Evolutionary conservation across 176 grass and related monocot genomes (phyloP).

Genomic region (Avena atlantica): DNA sequence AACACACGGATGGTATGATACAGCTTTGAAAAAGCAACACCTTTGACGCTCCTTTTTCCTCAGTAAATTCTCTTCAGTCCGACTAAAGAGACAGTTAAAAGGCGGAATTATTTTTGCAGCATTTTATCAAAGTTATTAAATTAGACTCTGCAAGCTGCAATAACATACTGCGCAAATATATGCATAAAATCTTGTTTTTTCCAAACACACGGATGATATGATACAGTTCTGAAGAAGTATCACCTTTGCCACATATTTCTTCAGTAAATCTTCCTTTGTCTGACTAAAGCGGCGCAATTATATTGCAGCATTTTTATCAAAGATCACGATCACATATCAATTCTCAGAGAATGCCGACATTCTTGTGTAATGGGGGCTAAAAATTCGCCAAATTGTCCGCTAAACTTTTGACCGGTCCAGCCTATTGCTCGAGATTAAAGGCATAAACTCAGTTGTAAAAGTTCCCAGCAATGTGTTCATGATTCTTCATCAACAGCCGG

Average conservation of each 20-base stretch:
- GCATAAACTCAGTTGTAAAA: slow-evolving; percentile 17
- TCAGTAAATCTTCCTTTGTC: too few relatives aligned
- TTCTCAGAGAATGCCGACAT: slow-evolving; percentile 1
- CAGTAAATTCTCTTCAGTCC: neutral
- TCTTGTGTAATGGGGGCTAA: neutral
- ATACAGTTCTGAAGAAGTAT: too few relatives aligned
- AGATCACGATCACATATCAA: neutral
- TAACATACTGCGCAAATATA: too few relatives aligned
- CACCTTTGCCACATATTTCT: too few relatives aligned
- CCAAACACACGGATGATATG: too few relatives aligned
- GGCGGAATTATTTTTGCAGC: neutral
- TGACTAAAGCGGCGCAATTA: neutral
- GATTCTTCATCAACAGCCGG: slow-evolving; percentile 28
- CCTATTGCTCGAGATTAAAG: neutral
- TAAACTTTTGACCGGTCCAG: neutral
- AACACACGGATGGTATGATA: neutral
- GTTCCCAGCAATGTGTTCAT: neutral
- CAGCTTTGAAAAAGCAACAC: neutral
- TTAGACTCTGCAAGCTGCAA: too few relatives aligned
- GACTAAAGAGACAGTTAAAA: neutral
- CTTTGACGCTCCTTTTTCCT: neutral
- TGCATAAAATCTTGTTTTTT: too few relatives aligned
- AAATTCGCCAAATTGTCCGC: neutral
- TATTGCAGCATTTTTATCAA: slow-evolving; percentile 6
- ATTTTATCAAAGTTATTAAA: too few relatives aligned